Percentiles rank a stretch among this genome's conserved stretches.
phyloP scores from a whole-genome alignment of 139 green algal genomes.

The Nannochloris sp. region DNA sequence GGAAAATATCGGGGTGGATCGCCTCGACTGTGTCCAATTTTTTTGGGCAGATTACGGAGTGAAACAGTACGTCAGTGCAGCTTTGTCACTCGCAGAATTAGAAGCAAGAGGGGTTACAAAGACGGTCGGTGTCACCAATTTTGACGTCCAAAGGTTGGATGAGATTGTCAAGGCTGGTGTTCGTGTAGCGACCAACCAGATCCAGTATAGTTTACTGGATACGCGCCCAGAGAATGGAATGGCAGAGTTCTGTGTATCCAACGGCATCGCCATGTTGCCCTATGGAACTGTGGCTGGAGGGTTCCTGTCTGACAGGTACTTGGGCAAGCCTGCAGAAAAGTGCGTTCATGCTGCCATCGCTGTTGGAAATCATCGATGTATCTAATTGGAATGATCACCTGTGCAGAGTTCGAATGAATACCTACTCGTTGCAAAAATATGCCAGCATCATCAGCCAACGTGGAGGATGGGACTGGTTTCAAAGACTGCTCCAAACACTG shows the following conservation, averaged over 20 bases:
- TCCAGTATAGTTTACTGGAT: conserved; percentile 85
- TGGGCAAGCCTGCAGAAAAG: conserved; percentile 9
- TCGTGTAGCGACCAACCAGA: conserved; percentile 56
- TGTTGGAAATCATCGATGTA: not conserved
- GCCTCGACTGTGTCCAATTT: conserved; percentile 44
- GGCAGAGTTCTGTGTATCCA: conserved; percentile 46
- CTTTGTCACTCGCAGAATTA: conserved; percentile 49
- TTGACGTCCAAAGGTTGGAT: conserved; percentile 59
- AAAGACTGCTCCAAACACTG: conserved; percentile 37
- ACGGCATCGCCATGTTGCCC: conserved; percentile 60
- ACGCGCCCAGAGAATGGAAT: conserved; percentile 59
- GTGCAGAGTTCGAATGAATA: not conserved
- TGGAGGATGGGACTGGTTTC: conserved; percentile 72
- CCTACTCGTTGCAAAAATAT: conserved; percentile 67
- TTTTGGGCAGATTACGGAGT: conserved; percentile 41
- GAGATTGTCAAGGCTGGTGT: conserved; percentile 62
- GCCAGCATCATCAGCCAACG: conserved; percentile 45
- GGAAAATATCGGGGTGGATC: conserved; percentile 27
- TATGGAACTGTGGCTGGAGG: conserved; percentile 76
- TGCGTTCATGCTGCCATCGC: conserved; percentile 1
- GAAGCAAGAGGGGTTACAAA: conserved; percentile 42
- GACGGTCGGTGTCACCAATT: conserved; percentile 77
- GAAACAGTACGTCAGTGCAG: conserved; percentile 51
- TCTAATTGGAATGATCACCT: not conserved
- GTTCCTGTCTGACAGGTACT: conserved; percentile 54